A percentile compares a stretch with the other conserved stretches of the same genome.
Evolutionary conservation across 2,329 filamentous ascomycete species (phyloP).

Genomic region (Pseudofabraea citricarpa): DNA sequence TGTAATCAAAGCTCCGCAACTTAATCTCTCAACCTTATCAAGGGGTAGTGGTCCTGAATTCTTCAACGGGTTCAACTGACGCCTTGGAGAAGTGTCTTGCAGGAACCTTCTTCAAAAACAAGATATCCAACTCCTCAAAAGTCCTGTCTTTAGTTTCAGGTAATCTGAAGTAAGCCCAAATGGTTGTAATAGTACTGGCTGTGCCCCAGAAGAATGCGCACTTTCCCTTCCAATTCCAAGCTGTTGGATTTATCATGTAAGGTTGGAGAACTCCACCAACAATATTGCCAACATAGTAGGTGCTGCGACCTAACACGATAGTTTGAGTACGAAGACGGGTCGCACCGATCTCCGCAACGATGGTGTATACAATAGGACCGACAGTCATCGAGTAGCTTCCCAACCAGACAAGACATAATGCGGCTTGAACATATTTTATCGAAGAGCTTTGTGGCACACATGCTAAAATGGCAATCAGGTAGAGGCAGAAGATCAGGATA

Average conservation of each 20-base stretch:
- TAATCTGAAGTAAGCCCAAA: conserved; percentile 48
- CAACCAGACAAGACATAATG: conserved; percentile 16
- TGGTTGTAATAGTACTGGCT: conserved; percentile 29
- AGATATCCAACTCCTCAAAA: conserved; percentile 17
- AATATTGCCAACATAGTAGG: conserved; percentile 27
- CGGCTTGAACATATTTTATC: conserved; percentile 19
- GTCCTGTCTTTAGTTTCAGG: conserved; percentile 36
- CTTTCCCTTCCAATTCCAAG: conserved; percentile 31
- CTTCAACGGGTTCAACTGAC: background rate
- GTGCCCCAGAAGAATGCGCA: conserved; percentile 36
- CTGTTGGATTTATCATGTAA: conserved; percentile 26
- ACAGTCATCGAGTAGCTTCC: conserved; percentile 32
- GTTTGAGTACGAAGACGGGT: conserved; percentile 33
- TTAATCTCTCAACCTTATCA: too few relatives aligned
- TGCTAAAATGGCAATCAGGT: conserved; percentile 40
- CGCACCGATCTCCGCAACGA: conserved; percentile 32
- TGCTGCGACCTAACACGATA: conserved; percentile 32
- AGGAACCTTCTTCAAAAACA: conserved; percentile 12
- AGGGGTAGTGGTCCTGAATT: background rate
- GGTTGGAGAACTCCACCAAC: conserved; percentile 26
- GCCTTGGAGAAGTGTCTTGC: conserved; percentile 11
- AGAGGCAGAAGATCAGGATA: conserved; percentile 36
- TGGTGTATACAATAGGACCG: conserved; percentile 33
- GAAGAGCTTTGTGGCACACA: conserved; percentile 31
- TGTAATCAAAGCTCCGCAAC: too few relatives aligned